These are phyloP conservation scores for Candida nemodendra DNA, from an alignment of 805 yeast genomes.

Conservation along the genomic window DNA sequence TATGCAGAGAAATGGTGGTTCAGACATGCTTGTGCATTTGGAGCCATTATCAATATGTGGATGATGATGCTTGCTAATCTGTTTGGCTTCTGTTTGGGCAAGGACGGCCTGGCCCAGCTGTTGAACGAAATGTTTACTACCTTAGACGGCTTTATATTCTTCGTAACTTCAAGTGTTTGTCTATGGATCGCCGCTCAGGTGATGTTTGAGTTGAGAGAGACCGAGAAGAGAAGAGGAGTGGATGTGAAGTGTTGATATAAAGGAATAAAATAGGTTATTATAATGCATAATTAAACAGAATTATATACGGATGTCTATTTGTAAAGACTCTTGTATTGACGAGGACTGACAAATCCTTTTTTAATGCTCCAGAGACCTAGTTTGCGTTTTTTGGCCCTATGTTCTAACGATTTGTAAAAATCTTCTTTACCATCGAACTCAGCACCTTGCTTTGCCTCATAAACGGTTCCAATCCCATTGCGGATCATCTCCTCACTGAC, in stretches of 20 bases:
- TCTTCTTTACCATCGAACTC: slow-evolving; percentile 81
- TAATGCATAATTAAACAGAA: background rate
- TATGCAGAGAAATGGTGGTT: slow-evolving; percentile 55
- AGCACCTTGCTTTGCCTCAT: slow-evolving; percentile 77
- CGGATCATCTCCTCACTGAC: slow-evolving; percentile 86
- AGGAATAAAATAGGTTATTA: background rate
- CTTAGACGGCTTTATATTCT: slow-evolving; percentile 61
- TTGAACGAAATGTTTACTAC: slow-evolving; percentile 73
- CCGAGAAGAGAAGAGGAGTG: slow-evolving; percentile 80
- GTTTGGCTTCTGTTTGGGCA: slow-evolving; percentile 91
- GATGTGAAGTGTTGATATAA: slow-evolving; percentile 64
- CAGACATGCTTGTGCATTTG: slow-evolving; percentile 78
- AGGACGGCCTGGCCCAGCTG: slow-evolving; percentile 73
- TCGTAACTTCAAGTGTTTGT: slow-evolving; percentile 57
- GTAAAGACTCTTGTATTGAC: slow-evolving; percentile 63
- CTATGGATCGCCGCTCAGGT: slow-evolving; percentile 85
- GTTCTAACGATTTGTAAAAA: slow-evolving; percentile 59
- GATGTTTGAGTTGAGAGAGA: slow-evolving; percentile 90
- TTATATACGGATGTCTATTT: slow-evolving; percentile 8
- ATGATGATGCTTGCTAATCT: slow-evolving; percentile 97
- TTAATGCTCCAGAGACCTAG: slow-evolving; percentile 65
- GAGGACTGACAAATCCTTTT: slow-evolving; percentile 62
- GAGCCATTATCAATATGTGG: slow-evolving; percentile 91
- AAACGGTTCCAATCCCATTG: slow-evolving; percentile 81
- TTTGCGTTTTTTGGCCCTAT: slow-evolving; percentile 51